Evolutionary conservation across 2,329 filamentous ascomycete species (phyloP).

Genomic region (Diaporthe australafricana): DNA sequence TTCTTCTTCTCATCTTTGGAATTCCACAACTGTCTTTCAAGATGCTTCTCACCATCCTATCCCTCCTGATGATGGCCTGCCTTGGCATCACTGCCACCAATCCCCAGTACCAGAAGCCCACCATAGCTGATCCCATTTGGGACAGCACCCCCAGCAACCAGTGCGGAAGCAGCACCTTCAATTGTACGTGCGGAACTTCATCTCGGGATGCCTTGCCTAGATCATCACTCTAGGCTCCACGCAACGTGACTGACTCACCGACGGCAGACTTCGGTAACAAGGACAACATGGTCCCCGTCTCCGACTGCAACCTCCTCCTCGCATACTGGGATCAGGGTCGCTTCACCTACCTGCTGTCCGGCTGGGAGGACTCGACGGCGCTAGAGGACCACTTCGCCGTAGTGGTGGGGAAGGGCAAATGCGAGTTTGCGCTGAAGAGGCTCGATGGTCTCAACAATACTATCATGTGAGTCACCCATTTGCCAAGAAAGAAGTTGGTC

Average conservation of each 20-base stretch:
- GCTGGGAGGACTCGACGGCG: conserved; percentile 23
- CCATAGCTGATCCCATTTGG: not conserved
- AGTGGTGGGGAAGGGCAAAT: not conserved
- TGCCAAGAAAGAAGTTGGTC: not conserved
- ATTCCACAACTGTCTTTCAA: not conserved
- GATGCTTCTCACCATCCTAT: not conserved
- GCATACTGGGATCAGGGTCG: not conserved
- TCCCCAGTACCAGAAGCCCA: conserved; percentile 24
- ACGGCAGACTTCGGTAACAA: not conserved
- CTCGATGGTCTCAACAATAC: conserved; percentile 7
- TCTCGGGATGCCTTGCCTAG: too few relatives aligned
- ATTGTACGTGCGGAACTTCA: not conserved
- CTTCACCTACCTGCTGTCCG: conserved; percentile 15
- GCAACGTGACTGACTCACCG: not conserved
- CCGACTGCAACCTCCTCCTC: conserved; percentile 21
- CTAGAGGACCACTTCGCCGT: conserved; percentile 25
- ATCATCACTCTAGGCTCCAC: not conserved
- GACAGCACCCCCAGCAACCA: not conserved
- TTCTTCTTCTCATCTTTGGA: not conserved
- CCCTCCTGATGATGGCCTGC: not conserved
- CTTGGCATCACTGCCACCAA: not conserved
- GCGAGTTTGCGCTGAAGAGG: conserved; percentile 32
- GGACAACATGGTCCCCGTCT: conserved; percentile 7
- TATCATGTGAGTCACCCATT: conserved; percentile 11
- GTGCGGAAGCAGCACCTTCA: conserved; percentile 19